Base-by-base conservation (phyloP, 2,329 filamentous ascomycete genomes). In the Talaromyces marneffei region DNA sequence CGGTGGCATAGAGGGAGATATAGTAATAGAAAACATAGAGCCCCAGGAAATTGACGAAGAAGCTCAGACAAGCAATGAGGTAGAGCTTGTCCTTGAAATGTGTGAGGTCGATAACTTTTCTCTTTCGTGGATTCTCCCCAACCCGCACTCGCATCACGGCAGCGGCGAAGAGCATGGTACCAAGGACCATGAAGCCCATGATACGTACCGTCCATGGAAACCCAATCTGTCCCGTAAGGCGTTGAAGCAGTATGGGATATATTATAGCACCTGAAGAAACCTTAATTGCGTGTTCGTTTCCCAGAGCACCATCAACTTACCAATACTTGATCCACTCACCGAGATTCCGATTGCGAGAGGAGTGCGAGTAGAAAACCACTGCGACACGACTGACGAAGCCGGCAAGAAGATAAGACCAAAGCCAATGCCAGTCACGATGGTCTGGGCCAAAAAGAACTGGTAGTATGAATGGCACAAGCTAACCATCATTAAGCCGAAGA, bases 171-270 rank as follows among this genome's bases (percentile, higher is more conserved):
- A 54, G 35, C 39, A 54, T 55, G 37, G 58, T 60, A 46, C 48
- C 50, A 39, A 60, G 48, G 23, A 25, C 48, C 48, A 60, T 55
- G 20, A 60, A 60, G 18, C 48, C 58, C 12, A 60, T 60, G 58
- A 54, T 35, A 6, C 58, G 58, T 35, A 60, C 58, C 29, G 58
- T 48, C 58, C 58, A 60, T 29, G 58, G 48, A 55, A 60, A 60
- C n/a, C 58, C 84, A 3, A 86, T 69, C 29, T 75, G 75, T 44
- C 16, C 0, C 82, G 78, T 29, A n/a, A 88, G 75, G 57, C 82
- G 79, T 66, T 85, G 79, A 66, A 88, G 80, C 1, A 82, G 71
- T 44, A 83, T 80, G 0, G 81, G 81, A 63, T 82, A 82, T 27
- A 59, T 59, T 31, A 59, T n/a, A 52, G 44, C 57, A 59, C 57